A percentile compares a stretch with the other conserved stretches of the same genome.
These are phyloP conservation scores for Cucurbita moschata DNA, from an alignment of 306 rosid genomes.

Conservation along the genomic window DNA sequence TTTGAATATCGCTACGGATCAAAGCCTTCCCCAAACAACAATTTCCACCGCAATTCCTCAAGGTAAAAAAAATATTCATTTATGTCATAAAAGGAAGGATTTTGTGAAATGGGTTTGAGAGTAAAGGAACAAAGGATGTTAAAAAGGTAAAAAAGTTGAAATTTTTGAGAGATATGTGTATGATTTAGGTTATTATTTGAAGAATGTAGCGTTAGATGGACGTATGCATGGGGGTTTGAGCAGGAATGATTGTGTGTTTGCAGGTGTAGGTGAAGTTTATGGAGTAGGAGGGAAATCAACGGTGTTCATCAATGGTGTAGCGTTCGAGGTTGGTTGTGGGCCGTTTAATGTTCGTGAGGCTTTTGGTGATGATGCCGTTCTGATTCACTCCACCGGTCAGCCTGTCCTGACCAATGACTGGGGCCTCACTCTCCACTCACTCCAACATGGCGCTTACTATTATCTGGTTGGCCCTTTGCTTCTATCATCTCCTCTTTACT, in stretches of 20 bases:
- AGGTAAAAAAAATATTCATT: constrained; percentile 23
- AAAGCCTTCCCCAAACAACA: constrained; percentile 7
- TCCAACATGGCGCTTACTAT: constrained; percentile 67
- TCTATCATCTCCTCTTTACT: not conserved
- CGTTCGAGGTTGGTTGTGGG: constrained; percentile 56
- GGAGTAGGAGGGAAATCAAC: constrained; percentile 31
- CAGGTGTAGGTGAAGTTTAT: constrained; percentile 33
- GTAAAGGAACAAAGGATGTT: not conserved
- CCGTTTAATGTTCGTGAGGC: constrained; percentile 77
- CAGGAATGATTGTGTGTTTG: constrained; percentile 6
- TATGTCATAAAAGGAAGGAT: not conserved
- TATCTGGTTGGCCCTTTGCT: constrained; percentile 33
- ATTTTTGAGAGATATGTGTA: not conserved
- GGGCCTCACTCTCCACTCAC: constrained; percentile 79
- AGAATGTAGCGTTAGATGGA: constrained; percentile 14
- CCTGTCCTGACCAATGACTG: constrained; percentile 76
- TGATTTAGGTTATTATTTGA: not conserved
- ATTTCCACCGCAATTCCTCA: constrained; percentile 23
- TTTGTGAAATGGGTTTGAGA: not conserved
- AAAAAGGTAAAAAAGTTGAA: not conserved
- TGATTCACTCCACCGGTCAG: constrained; percentile 65
- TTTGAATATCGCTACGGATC: constrained; percentile 1
- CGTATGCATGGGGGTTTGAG: constrained; percentile 68
- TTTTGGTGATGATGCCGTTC: constrained; percentile 66
- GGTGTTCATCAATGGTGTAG: constrained; percentile 83